Evolutionary conservation across 305 asterid genomes (phyloP).

Genomic region (Nicotiana rustica): DNA sequence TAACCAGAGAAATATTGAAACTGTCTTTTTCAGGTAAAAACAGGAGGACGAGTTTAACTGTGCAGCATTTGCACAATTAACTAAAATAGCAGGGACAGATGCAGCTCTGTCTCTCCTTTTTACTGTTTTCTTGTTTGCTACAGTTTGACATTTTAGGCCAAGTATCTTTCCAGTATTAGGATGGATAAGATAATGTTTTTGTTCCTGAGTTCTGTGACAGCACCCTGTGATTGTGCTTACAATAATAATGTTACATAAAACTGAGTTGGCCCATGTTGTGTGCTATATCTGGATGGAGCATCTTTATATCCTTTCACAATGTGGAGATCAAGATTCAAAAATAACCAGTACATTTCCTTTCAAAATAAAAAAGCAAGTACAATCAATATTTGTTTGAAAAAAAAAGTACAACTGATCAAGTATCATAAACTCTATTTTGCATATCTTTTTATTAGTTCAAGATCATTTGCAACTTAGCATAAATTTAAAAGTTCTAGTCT

Average conservation of each 20-base stretch:
- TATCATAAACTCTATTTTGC: slow-evolving; percentile 4
- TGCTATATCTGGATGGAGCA: slow-evolving; percentile 30
- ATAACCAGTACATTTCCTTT: neutral
- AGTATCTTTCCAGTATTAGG: neutral
- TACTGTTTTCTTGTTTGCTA: slow-evolving; percentile 16
- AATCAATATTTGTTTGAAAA: too few relatives aligned
- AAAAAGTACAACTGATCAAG: neutral
- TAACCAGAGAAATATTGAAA: neutral
- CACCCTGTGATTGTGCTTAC: slow-evolving; percentile 26
- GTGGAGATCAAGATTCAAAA: slow-evolving; percentile 16
- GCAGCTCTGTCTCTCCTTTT: neutral
- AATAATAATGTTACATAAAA: neutral
- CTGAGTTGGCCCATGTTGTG: slow-evolving; percentile 9
- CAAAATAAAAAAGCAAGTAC: slow-evolving; percentile 14
- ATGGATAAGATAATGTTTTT: slow-evolving; percentile 12
- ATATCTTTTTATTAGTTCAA: neutral
- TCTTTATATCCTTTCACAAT: slow-evolving; percentile 26
- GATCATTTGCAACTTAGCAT: slow-evolving; percentile 16
- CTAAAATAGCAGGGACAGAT: neutral
- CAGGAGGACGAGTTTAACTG: neutral
- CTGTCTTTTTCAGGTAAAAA: neutral
- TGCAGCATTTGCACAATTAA: neutral
- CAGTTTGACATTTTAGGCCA: slow-evolving; percentile 7
- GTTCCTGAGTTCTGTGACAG: neutral
- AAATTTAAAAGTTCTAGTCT: neutral